Base-by-base conservation (phyloP, 2,329 filamentous ascomycete genomes). In the Colletotrichum graminicola region DNA sequence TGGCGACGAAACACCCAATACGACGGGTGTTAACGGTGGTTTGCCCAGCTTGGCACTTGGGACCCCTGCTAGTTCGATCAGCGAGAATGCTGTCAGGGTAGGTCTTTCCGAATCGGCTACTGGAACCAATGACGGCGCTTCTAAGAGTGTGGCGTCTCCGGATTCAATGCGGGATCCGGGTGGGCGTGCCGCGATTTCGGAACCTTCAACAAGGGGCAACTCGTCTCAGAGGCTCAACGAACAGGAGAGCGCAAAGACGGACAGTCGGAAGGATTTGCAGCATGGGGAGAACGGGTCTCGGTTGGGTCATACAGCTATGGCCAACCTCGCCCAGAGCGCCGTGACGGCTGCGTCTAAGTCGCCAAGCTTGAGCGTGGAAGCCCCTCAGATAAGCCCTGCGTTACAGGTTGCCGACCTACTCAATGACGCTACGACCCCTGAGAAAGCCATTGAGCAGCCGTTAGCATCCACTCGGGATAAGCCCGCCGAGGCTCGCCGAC, bases 321-420 rank as follows among this genome's bases (percentile, higher is more conserved):
- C 59, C 16, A 62, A 36, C 43, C 47, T 62, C 21, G 59, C 32
- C 5, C 59, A 51, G 32, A 62, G 32, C 32, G 59, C 59, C 43
- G n/a, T 62, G n/a, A 62, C 51, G 32, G 45, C 59, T 51, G 59
- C 32, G n/a, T 62, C 59, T 14, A 62, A 62, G 34, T 62, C 59
- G 29, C 59, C 59, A 10, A 62, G 32, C 32, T 16, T 63, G n/a
- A 32, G 67, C 34, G 60, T 41, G 21, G 65, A 63, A 59, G 47
- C 29, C 5, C 29, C 64, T n/a, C 60, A 54, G 3, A 21, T 55
- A 32, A 71, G 59, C 34, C 68, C 65, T 26, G 62, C 59, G 23
- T 10, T 71, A 26, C 65, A 71, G 23, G 39, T 71, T 12, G 52
- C 68, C 45, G 36, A 71, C 36, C 36, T 71, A 4, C 59, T 71